phyloP scores from a whole-genome alignment of 1,284 basidiomycete species.

The Heliocybe sulcata region DNA sequence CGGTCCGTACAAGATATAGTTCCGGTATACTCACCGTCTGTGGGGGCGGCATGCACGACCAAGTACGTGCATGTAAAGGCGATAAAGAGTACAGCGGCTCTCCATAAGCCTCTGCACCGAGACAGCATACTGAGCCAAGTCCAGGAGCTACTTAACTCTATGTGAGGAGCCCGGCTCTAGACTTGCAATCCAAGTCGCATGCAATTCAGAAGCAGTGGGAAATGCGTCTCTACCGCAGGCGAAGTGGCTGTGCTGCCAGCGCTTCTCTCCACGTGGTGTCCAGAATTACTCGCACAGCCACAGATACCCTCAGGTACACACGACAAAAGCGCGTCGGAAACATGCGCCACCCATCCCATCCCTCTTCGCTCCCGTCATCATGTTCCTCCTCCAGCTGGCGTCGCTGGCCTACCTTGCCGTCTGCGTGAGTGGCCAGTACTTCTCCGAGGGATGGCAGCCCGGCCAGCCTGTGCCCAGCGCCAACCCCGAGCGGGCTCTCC shows the following conservation, averaged over 20 bases:
- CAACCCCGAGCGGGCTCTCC: constrained; percentile 7
- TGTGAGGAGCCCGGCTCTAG: too few relatives aligned
- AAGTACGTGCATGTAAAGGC: constrained; percentile 3
- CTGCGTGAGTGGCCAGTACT: constrained; percentile 48
- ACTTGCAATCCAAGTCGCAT: too few relatives aligned
- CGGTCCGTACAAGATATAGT: neutral
- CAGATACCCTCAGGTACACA: neutral
- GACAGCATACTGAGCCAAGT: neutral
- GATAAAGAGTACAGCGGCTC: neutral
- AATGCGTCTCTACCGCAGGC: neutral
- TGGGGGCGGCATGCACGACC: constrained; percentile 35
- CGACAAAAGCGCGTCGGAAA: neutral
- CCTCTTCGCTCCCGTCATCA: neutral
- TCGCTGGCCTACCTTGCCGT: neutral
- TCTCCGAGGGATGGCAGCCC: constrained; percentile 72
- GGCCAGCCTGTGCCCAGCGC: constrained; percentile 44
- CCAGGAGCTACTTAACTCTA: too few relatives aligned
- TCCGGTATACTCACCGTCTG: constrained; percentile 45
- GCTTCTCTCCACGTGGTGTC: neutral
- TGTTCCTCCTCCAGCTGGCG: neutral
- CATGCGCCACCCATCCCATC: too few relatives aligned
- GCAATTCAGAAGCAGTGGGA: too few relatives aligned
- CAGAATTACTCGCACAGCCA: neutral
- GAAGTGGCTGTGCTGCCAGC: neutral
- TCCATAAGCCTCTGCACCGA: neutral